A percentile compares a stretch with the other conserved stretches of the same genome.
phyloP scores from a whole-genome alignment of 2,329 filamentous ascomycete species.

The Zymoseptoria tritici region DNA sequence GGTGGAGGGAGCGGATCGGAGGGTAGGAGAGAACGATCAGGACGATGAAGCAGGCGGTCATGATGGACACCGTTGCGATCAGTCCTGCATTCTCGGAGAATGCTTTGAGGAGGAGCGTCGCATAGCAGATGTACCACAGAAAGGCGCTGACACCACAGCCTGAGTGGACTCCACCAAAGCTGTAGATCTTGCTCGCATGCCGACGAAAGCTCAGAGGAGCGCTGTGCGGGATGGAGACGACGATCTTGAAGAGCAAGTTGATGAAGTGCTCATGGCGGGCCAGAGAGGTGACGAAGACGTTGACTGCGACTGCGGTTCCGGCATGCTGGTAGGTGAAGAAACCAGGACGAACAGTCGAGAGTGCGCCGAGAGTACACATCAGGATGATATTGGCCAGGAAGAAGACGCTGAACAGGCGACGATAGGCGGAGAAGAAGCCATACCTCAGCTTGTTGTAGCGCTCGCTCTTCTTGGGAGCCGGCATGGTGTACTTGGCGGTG shows the following conservation, averaged over 20 bases:
- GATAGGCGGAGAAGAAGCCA: conserved; percentile 28
- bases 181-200: conserved; percentile 34
- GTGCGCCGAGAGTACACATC: conserved; percentile 13
- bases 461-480: conserved; percentile 9
- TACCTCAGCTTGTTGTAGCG: conserved; percentile 21
- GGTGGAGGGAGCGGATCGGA: conserved; percentile 51
- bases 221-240: conserved; percentile 26
- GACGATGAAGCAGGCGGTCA: conserved; percentile 50
- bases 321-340: conserved; percentile 22
- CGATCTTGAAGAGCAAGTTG: conserved; percentile 33
- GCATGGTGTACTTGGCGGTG: conserved; percentile 16
- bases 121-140: conserved; percentile 40
- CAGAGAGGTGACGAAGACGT: conserved; percentile 30
- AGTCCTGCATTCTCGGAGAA: conserved; percentile 10
- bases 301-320: conserved; percentile 29
- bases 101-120: conserved; percentile 25
- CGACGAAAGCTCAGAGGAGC: conserved; percentile 31
- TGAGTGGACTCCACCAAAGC: conserved; percentile 35
- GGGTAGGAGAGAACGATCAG: conserved; percentile 61
- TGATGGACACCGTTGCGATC: conserved; percentile 46
- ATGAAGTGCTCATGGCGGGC: conserved; percentile 36
- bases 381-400: conserved; percentile 24
- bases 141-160: conserved; percentile 31
- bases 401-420: conserved; percentile 24
- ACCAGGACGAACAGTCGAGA: neutral